Evolutionary conservation across 2,329 filamentous ascomycete species (phyloP).

Genomic region (Penicillium janthinellum): DNA sequence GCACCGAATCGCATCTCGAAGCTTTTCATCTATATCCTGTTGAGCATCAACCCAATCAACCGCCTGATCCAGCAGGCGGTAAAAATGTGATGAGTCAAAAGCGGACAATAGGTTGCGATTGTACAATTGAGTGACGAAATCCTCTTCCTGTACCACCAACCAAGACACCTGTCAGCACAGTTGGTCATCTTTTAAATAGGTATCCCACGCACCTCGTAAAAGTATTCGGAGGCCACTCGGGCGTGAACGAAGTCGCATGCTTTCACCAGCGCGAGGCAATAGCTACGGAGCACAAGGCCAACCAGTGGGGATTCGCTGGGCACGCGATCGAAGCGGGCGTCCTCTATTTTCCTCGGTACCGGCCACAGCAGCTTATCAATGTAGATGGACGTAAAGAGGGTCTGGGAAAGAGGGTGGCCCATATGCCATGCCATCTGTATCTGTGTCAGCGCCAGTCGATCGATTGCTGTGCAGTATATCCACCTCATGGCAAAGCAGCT

Average conservation of each 20-base stretch:
- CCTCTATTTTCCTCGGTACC: constrained; percentile 62
- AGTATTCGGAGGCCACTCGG: constrained; percentile 78
- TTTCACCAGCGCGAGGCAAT: constrained; percentile 83
- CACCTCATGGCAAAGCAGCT: constrained; percentile 86
- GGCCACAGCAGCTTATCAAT: constrained; percentile 80
- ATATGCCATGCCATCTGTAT: constrained; percentile 89
- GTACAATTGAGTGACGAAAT: constrained; percentile 92
- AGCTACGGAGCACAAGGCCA: constrained; percentile 72
- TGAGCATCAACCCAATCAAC: constrained; percentile 52
- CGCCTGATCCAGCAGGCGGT: constrained; percentile 57
- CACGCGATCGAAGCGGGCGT: constrained; percentile 61
- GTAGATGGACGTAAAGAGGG: constrained; percentile 88
- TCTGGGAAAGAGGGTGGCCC: constrained; percentile 94
- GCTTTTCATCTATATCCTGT: constrained; percentile 35
- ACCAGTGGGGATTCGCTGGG: constrained; percentile 50
- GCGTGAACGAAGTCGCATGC: constrained; percentile 77
- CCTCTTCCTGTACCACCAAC: constrained; percentile 72
- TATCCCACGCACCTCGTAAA: constrained; percentile 70
- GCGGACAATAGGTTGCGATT: constrained; percentile 73
- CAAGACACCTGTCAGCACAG: constrained; percentile 17
- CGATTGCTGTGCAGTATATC: constrained; percentile 14
- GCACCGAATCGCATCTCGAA: constrained; percentile 59
- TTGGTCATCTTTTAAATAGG: not conserved
- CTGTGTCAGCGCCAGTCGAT: constrained; percentile 1
- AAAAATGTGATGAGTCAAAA: constrained; percentile 61